These are phyloP conservation scores for Pseudoneurospora amorphoporcata DNA, from an alignment of 495 filamentous ascomycete species.

Conservation along the genomic window DNA sequence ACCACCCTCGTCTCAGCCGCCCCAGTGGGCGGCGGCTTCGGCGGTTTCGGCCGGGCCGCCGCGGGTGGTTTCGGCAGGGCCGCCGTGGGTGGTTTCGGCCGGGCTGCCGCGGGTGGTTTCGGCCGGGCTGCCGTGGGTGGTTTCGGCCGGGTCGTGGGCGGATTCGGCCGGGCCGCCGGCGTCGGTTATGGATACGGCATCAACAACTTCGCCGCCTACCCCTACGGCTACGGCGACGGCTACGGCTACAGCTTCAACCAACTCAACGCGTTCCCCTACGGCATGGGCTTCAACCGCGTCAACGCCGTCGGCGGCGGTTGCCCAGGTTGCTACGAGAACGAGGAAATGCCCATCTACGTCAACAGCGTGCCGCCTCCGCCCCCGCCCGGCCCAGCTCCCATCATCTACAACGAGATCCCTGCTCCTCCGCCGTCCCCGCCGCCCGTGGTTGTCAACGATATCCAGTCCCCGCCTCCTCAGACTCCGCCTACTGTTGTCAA, in stretches of 20 bases:
- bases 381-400: background rate
- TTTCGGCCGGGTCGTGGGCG: background rate
- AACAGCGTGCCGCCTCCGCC: background rate
- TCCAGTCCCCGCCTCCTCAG: background rate
- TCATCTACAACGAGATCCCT: background rate
- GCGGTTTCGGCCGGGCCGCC: background rate
- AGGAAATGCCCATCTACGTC: background rate
- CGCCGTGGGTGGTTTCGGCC: background rate
- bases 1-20: background rate
- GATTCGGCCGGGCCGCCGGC: background rate
- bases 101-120: background rate
- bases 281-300: background rate
- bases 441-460: background rate
- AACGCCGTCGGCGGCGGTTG: background rate
- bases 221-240: background rate
- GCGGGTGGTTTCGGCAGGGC: background rate
- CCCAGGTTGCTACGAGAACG: background rate
- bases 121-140: background rate
- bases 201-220: background rate
- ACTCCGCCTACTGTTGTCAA: background rate
- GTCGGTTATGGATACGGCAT: background rate
- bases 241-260: background rate
- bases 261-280: background rate
- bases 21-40: background rate
- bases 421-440: background rate